Conservation (phyloP, 768 basidiomycete genomes). For the Pleurotus platypus region DNA sequence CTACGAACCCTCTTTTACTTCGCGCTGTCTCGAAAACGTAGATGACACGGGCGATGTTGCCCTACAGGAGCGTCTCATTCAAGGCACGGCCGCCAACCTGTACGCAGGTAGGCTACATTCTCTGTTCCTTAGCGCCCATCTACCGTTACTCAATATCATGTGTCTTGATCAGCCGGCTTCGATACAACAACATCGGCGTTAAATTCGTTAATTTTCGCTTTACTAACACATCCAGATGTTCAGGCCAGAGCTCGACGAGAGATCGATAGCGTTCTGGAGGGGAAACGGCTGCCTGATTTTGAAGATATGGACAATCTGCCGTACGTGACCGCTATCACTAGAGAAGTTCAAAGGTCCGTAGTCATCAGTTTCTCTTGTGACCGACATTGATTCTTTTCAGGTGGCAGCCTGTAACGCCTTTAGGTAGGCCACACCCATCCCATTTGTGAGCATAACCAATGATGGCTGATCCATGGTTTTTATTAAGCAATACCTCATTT, state of each 20-base stretch:
- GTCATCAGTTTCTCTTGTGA: background rate
- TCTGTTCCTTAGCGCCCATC: background rate
- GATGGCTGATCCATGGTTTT: background rate
- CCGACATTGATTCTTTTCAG: background rate
- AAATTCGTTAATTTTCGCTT: constrained; percentile 19
- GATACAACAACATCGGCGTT: constrained; percentile 19
- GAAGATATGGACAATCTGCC: constrained; percentile 15
- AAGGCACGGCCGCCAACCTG: constrained; percentile 39
- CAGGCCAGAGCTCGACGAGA: constrained; percentile 21
- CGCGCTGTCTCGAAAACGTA: background rate
- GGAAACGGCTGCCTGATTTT: constrained; percentile 18
- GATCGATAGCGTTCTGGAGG: constrained; percentile 19
- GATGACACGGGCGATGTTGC: background rate
- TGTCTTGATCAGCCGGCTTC: background rate
- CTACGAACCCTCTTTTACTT: constrained; percentile 1
- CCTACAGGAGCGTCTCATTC: constrained; percentile 13
- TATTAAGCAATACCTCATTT: constrained; percentile 27
- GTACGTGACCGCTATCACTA: constrained; percentile 18
- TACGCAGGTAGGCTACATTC: constrained; percentile 19
- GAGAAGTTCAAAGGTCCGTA: constrained; percentile 16
- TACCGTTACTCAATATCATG: too few relatives aligned
- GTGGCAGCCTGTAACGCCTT: constrained; percentile 3
- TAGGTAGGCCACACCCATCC: background rate
- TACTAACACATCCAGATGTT: constrained; percentile 19
- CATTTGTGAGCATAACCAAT: background rate